Evolutionary conservation across 1,284 basidiomycete species (phyloP), one percentile per base, ranked within the genome.

Genomic region (Ganoderma multipileum): DNA sequence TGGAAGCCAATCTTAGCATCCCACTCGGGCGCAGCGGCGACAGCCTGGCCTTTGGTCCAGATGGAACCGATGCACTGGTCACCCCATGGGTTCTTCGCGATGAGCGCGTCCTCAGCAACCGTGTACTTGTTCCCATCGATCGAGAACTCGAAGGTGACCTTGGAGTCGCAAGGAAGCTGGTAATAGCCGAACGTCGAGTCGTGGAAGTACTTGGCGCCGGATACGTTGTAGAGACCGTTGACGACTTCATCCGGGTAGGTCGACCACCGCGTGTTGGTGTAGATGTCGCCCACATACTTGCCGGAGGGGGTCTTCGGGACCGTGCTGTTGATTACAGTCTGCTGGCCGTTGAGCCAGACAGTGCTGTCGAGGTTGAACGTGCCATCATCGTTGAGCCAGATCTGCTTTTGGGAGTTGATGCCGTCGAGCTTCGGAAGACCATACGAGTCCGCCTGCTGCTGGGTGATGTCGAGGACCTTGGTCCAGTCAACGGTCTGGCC

Each of bases 51-150:
- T 26, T 52, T 55, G 26, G 67, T 69, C 62, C 70, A 70, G 63
- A 72, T 50, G 33, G 71, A 64, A 38, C 71, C 71, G 16, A 72
- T 68, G 66, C 72, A 73, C 72, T 71, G 61, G 60, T 69, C 69
- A 39, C 72, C 72, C 68, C 68, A 71, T 26, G 72, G 72, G 63
- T 73, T 73, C 36, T 66, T 64, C 23, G 68, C 68, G 18, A 73
- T 54, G 62, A 73, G 72, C 7, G 68, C 61, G 18, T 64, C 66
- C 54, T 63, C 28, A 23, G 26, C 44, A 30, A 71, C 61, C 9
- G 42, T 12, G 65, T 73, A 73, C 59, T 71, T 68, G 26, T 8
- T 7, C 36, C 69, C 69, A 3, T 63, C 68, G 64, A 73, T 71
- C 14, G 64, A 63, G 65, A 71, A 64, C 44, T 16, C 44, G 64